Evolutionary conservation across 2,329 filamentous ascomycete species (phyloP).

Genomic region (Clonostachys rosea): DNA sequence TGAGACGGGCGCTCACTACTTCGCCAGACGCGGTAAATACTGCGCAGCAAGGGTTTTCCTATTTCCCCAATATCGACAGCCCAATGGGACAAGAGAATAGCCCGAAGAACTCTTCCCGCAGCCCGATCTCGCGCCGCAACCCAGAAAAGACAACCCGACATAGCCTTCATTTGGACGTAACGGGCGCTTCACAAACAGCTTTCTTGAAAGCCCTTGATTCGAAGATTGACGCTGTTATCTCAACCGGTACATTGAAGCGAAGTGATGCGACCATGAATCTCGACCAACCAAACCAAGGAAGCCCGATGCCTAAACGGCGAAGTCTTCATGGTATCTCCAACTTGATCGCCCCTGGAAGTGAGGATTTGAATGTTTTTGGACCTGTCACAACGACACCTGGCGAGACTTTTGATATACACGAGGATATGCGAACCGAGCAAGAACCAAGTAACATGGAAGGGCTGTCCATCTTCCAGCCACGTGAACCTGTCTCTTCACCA

Average conservation of each 20-base stretch:
- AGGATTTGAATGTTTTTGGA: conserved; percentile 74
- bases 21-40: conserved; percentile 68
- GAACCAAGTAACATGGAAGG: conserved; percentile 36
- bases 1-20: conserved; percentile 70
- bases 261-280: conserved; percentile 87
- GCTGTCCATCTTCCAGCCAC: conserved; percentile 10
- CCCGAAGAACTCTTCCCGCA: conserved; percentile 15
- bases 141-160: conserved; percentile 42
- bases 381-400: conserved; percentile 24
- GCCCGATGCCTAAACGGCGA: conserved; percentile 85
- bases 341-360: conserved; percentile 37
- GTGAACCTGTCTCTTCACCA: conserved; percentile 37
- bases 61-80: not conserved
- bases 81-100: conserved; percentile 35
- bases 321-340: conserved; percentile 75
- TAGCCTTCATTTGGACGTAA: conserved; percentile 53
- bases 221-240: conserved; percentile 22
- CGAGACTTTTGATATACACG: conserved; percentile 45
- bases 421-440: conserved; percentile 45
- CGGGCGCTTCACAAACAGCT: conserved; percentile 45
- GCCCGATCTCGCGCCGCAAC: not conserved
- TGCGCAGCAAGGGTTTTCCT: conserved; percentile 7
- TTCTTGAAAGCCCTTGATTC: conserved; percentile 47
- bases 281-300: conserved; percentile 73
- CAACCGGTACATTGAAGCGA: conserved; percentile 81